Evolutionary conservation across 495 filamentous ascomycete species (phyloP).

Genomic region (Talaromyces ruber): DNA sequence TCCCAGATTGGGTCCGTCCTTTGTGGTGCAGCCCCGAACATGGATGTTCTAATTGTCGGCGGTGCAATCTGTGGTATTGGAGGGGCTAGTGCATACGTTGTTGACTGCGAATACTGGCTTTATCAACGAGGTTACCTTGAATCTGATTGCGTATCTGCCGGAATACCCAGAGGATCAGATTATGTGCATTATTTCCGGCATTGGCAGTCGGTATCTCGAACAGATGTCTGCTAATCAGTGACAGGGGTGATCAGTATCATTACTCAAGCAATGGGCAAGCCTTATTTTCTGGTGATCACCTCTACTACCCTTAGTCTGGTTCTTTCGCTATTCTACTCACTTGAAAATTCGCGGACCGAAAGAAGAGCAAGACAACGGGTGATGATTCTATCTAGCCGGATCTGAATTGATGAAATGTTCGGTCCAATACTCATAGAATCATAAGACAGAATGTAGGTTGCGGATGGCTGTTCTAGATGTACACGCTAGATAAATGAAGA

Average conservation of each 20-base stretch:
- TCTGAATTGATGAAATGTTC: not conserved
- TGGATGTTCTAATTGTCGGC: conserved; percentile 22
- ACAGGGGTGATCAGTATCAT: not conserved
- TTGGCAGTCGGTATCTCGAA: not conserved
- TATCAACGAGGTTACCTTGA: not conserved
- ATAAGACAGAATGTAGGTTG: not conserved
- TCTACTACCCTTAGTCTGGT: not conserved
- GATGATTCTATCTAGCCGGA: not conserved
- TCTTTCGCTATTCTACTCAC: not conserved
- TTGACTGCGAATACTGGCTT: not conserved
- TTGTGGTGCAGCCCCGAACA: conserved; percentile 20
- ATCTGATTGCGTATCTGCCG: not conserved
- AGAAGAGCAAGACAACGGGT: not conserved
- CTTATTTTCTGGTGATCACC: not conserved
- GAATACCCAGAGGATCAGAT: not conserved
- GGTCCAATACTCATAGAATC: not conserved
- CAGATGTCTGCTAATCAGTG: not conserved
- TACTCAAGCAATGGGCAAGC: not conserved
- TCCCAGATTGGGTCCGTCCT: conserved; percentile 25
- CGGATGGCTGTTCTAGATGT: not conserved
- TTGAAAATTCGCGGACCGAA: not conserved
- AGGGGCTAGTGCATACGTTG: conserved; percentile 41
- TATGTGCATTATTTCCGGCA: not conserved
- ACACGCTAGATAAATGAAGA: not conserved
- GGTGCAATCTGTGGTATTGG: conserved; percentile 26